Conservation (phyloP, 495 filamentous ascomycete species). For the Lindgomyces ingoldianus region DNA sequence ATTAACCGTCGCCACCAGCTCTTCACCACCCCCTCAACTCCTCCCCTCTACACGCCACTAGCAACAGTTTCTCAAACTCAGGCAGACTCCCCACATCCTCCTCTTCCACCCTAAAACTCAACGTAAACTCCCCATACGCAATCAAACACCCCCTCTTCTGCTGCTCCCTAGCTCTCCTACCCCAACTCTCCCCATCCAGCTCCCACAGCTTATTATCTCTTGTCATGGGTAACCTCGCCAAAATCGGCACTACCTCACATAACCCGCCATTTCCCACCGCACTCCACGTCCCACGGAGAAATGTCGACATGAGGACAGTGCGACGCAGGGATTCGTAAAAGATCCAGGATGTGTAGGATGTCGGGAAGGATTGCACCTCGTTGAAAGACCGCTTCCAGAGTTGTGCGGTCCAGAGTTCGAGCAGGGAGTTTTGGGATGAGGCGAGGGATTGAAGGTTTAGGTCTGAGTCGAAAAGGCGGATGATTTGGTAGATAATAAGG, state of each 20-base stretch:
- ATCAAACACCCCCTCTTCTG: neutral
- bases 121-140: constrained; percentile 17
- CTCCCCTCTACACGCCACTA: constrained; percentile 26
- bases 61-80: constrained; percentile 25
- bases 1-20: neutral
- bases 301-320: constrained; percentile 27
- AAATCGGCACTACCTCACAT: constrained; percentile 17
- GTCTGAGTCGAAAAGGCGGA: constrained; percentile 29
- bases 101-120: neutral
- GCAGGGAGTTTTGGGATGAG: constrained; percentile 15
- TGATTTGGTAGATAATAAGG: constrained; percentile 33
- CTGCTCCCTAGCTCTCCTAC: neutral
- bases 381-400: constrained; percentile 30
- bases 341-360: constrained; percentile 8
- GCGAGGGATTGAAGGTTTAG: constrained; percentile 4
- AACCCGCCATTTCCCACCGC: constrained; percentile 7
- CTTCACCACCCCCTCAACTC: neutral
- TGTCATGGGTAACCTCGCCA: constrained; percentile 14
- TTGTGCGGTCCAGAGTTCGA: constrained; percentile 24
- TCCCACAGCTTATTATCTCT: constrained; percentile 13
- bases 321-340: constrained; percentile 33
- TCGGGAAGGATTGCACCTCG: constrained; percentile 4
- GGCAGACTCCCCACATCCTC: neutral
- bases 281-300: constrained; percentile 25
- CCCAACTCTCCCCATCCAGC: constrained; percentile 8